phyloP scores from a whole-genome alignment of 2,329 filamentous ascomycete species.

The Lachnellula hyalina region DNA sequence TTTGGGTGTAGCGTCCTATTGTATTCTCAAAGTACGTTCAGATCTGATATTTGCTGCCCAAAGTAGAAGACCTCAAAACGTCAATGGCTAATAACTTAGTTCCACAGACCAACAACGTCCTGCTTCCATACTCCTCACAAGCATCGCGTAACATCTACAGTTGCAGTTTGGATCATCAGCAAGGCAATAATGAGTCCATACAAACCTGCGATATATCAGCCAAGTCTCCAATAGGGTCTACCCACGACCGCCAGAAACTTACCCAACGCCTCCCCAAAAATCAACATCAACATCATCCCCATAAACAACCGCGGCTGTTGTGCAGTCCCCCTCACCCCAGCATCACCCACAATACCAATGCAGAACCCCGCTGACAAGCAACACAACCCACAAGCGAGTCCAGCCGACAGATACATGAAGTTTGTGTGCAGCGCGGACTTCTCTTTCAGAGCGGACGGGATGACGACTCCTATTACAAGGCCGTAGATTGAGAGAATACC shows the following conservation, averaged over 20 bases:
- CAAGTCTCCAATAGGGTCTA: background rate
- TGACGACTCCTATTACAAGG: constrained; percentile 77
- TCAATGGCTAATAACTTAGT: background rate
- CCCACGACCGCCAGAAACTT: constrained; percentile 17
- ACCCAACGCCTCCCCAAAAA: constrained; percentile 80
- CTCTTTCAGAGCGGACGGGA: constrained; percentile 70
- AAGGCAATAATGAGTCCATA: constrained; percentile 97
- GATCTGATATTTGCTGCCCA: no score
- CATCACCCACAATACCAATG: constrained; percentile 80
- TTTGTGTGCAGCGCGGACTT: constrained; percentile 67
- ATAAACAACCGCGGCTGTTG: constrained; percentile 63
- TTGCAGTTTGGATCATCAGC: constrained; percentile 93
- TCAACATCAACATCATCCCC: constrained; percentile 74
- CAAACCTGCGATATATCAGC: constrained; percentile 59
- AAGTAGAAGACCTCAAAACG: no score
- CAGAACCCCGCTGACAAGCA: constrained; percentile 71
- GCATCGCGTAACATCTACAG: constrained; percentile 43
- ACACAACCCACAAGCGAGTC: constrained; percentile 71
- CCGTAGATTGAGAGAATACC: constrained; percentile 99
- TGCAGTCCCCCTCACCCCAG: constrained; percentile 77
- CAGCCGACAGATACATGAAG: constrained; percentile 77
- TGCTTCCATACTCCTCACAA: background rate
- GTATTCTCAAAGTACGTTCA: no score
- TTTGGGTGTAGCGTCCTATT: no score
- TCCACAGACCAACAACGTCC: background rate